Conservation (phyloP, 2,329 filamentous ascomycete species). For the Elsinoe arachidis region DNA sequence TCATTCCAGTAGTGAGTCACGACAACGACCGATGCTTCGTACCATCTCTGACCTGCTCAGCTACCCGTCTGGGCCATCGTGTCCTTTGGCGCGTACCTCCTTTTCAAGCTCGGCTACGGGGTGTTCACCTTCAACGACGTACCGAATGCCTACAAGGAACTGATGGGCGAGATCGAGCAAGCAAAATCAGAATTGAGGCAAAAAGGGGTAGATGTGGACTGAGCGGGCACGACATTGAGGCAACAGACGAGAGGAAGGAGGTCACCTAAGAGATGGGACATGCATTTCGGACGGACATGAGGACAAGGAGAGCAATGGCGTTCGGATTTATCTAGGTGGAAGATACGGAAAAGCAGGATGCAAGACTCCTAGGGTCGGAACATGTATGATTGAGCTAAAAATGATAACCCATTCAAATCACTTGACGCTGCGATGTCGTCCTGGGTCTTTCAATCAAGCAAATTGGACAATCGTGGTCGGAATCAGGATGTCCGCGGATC, state of each 20-base stretch:
- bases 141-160: constrained; percentile 77
- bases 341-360: not conserved
- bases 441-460: constrained; percentile 20
- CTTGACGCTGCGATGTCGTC: constrained; percentile 11
- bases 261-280: not conserved
- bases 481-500: constrained; percentile 18
- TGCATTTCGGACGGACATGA: not conserved
- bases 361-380: constrained; percentile 4
- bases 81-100: constrained; percentile 81
- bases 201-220: constrained; percentile 72
- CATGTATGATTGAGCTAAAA: not conserved
- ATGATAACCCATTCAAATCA: constrained; percentile 18
- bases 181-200: constrained; percentile 65
- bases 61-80: constrained; percentile 90
- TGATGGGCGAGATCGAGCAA: constrained; percentile 74
- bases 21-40: constrained; percentile 7
- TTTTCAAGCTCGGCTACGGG: constrained; percentile 84
- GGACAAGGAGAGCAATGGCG: not conserved
- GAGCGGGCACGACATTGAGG: constrained; percentile 18
- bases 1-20: constrained; percentile 75
- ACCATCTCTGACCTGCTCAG: constrained; percentile 38
- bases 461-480: constrained; percentile 22
- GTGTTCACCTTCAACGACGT: constrained; percentile 97
- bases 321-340: constrained; percentile 4
- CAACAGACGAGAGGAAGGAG: not conserved